Evolutionary conservation across 352 stramenopile species (phyloP).

Genomic region (Phytophthora sojae): DNA sequence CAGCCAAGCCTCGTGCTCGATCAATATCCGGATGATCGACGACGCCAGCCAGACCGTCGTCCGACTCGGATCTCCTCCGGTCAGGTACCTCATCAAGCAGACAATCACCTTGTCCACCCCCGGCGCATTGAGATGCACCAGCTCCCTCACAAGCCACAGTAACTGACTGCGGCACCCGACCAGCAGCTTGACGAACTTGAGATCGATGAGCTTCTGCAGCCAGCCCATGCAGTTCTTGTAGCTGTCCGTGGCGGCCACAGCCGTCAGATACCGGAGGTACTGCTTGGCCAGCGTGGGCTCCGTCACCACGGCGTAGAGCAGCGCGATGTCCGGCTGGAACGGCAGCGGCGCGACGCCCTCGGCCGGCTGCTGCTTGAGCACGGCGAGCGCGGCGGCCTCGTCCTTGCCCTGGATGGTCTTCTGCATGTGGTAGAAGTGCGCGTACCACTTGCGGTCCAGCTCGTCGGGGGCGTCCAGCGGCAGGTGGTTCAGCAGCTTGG

Average conservation of each 20-base stretch:
- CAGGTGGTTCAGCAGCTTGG: slow-evolving; percentile 76
- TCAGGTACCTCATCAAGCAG: slow-evolving; percentile 77
- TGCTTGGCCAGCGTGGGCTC: slow-evolving; percentile 75
- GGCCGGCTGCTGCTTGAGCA: slow-evolving; percentile 68
- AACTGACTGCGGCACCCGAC: slow-evolving; percentile 78
- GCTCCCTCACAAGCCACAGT: slow-evolving; percentile 80
- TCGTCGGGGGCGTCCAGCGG: slow-evolving; percentile 82
- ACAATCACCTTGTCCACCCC: slow-evolving; percentile 82
- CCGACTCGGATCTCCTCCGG: slow-evolving; percentile 67
- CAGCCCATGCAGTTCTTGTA: slow-evolving; percentile 82
- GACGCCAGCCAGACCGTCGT: slow-evolving; percentile 83
- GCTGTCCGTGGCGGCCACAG: slow-evolving; percentile 59
- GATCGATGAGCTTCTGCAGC: slow-evolving; percentile 85
- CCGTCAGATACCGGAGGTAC: slow-evolving; percentile 78
- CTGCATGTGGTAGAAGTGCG: slow-evolving; percentile 88
- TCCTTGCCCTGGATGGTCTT: slow-evolving; percentile 83
- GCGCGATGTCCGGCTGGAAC: slow-evolving; percentile 82
- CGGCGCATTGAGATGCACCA: slow-evolving; percentile 77
- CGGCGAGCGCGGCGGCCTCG: slow-evolving; percentile 52
- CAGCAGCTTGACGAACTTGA: slow-evolving; percentile 84
- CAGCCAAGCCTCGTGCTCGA: slow-evolving; percentile 83
- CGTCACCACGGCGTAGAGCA: slow-evolving; percentile 84
- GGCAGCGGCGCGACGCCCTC: slow-evolving; percentile 45
- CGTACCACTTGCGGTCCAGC: slow-evolving; percentile 88
- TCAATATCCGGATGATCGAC: slow-evolving; percentile 79